Evolutionary conservation across 306 rosid species (phyloP).

Genomic region (Medicago truncatula): DNA sequence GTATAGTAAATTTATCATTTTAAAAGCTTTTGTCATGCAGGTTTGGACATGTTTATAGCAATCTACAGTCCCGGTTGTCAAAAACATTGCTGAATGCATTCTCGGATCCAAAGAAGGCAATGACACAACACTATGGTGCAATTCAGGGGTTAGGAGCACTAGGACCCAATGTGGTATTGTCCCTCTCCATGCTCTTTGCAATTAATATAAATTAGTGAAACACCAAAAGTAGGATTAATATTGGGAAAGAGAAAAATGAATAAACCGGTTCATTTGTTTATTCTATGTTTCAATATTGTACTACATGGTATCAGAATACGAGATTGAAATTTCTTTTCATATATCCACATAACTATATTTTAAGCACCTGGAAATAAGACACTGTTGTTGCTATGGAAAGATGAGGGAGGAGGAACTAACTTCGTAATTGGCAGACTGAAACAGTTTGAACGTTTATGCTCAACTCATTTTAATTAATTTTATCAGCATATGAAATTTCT

Average conservation of each 20-base stretch:
- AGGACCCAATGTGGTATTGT: constrained; percentile 78
- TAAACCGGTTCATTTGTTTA: constrained; percentile 16
- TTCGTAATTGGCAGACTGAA: constrained; percentile 11
- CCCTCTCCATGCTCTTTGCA: constrained; percentile 40
- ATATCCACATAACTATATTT: background rate
- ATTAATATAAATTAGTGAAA: constrained; percentile 12
- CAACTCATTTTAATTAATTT: background rate
- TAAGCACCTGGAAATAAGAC: background rate
- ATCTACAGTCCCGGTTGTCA: constrained; percentile 80
- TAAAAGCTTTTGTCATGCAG: constrained; percentile 50
- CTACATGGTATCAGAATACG: constrained; percentile 15
- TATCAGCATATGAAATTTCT: constrained; percentile 14
- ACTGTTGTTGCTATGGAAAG: constrained; percentile 9
- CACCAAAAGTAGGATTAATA: background rate
- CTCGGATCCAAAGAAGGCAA: constrained; percentile 80
- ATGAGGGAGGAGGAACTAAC: constrained; percentile 2
- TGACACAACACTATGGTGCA: constrained; percentile 90
- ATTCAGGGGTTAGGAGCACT: constrained; percentile 80
- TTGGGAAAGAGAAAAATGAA: constrained; percentile 12
- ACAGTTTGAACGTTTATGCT: constrained; percentile 19
- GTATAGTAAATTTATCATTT: background rate
- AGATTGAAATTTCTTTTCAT: background rate
- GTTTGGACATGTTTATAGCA: constrained; percentile 81
- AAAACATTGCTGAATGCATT: constrained; percentile 84
- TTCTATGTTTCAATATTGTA: constrained; percentile 21